Percentiles rank a stretch among this genome's conserved stretches.
Conservation (phyloP, 1,284 basidiomycete genomes). For the Apiotrichum laibachii region DNA sequence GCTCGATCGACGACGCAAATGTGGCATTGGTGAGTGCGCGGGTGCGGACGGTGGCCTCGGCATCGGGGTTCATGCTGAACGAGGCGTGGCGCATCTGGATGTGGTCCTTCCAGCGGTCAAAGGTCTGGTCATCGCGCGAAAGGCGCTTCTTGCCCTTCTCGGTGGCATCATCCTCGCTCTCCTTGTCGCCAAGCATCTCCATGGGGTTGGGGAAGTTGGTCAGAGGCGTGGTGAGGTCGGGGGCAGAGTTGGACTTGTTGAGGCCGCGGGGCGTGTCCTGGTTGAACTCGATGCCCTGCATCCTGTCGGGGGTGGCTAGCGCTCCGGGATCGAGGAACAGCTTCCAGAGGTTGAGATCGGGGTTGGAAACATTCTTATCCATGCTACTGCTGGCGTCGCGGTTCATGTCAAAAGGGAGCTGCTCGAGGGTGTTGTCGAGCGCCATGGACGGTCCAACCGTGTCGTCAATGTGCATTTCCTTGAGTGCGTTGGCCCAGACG, state of each 20-base stretch:
- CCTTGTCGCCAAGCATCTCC: background rate
- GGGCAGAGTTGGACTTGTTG: slow-evolving; percentile 46
- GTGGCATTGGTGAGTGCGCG: slow-evolving; percentile 8
- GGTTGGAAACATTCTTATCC: slow-evolving; percentile 23
- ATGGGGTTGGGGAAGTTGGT: slow-evolving; percentile 4
- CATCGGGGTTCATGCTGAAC: slow-evolving; percentile 27
- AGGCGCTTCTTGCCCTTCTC: background rate
- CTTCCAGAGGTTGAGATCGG: slow-evolving; percentile 45
- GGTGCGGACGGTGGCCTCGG: slow-evolving; percentile 20
- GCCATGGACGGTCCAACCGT: background rate
- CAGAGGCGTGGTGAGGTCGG: slow-evolving; percentile 35
- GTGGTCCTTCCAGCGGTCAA: slow-evolving; percentile 38
- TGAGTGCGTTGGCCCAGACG: slow-evolving; percentile 42
- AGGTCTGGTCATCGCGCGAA: slow-evolving; percentile 12
- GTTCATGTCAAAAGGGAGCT: slow-evolving; percentile 15
- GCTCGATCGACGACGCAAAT: slow-evolving; percentile 9
- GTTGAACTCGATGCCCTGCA: slow-evolving; percentile 6
- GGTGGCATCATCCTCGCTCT: background rate
- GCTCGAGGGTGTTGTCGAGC: background rate
- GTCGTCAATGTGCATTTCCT: slow-evolving; percentile 44
- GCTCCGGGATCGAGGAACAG: slow-evolving; percentile 36
- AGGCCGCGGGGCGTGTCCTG: slow-evolving; percentile 24
- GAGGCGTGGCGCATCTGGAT: slow-evolving; percentile 40
- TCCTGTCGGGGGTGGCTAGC: slow-evolving; percentile 35
- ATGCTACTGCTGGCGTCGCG: background rate